These are phyloP conservation scores for Aspergillus affinis DNA, from an alignment of 495 filamentous ascomycete genomes.

Conservation along the genomic window DNA sequence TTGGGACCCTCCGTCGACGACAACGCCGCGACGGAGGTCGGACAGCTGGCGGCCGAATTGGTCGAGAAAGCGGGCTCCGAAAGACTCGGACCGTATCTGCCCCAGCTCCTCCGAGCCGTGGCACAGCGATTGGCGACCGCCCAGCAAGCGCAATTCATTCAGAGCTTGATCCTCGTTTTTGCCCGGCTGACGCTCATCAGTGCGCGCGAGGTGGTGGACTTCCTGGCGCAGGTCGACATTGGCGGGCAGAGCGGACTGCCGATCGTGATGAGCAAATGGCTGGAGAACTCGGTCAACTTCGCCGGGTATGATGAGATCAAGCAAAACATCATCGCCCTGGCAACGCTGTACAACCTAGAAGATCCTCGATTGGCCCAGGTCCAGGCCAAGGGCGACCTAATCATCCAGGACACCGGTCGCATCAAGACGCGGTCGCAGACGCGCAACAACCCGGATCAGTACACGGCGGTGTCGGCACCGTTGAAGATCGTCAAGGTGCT, in stretches of 20 bases:
- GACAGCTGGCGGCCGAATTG: constrained; percentile 87
- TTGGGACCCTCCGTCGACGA: constrained; percentile 80
- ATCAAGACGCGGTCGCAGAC: constrained; percentile 93
- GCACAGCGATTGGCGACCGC: constrained; percentile 82
- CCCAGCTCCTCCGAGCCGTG: constrained; percentile 86
- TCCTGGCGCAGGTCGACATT: constrained; percentile 80
- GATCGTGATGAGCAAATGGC: constrained; percentile 90
- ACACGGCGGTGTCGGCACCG: constrained; percentile 80
- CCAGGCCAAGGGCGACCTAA: constrained; percentile 86
- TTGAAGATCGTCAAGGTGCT: constrained; percentile 97
- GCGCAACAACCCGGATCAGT: constrained; percentile 81
- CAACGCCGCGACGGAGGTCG: constrained; percentile 91
- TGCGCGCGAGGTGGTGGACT: constrained; percentile 86
- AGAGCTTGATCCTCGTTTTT: constrained; percentile 91
- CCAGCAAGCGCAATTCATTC: constrained; percentile 79
- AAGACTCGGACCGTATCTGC: constrained; percentile 82
- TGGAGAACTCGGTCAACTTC: constrained; percentile 94
- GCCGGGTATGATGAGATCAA: constrained; percentile 95
- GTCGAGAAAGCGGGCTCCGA: constrained; percentile 93
- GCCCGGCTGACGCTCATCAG: constrained; percentile 82
- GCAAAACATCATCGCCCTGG: constrained; percentile 92
- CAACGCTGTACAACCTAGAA: constrained; percentile 82
- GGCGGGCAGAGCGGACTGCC: constrained; percentile 70
- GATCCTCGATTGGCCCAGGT: constrained; percentile 78
- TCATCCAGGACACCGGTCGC: constrained; percentile 73